Evolutionary conservation across 345 rosid genomes (phyloP).

Genomic region (Populus alba): DNA sequence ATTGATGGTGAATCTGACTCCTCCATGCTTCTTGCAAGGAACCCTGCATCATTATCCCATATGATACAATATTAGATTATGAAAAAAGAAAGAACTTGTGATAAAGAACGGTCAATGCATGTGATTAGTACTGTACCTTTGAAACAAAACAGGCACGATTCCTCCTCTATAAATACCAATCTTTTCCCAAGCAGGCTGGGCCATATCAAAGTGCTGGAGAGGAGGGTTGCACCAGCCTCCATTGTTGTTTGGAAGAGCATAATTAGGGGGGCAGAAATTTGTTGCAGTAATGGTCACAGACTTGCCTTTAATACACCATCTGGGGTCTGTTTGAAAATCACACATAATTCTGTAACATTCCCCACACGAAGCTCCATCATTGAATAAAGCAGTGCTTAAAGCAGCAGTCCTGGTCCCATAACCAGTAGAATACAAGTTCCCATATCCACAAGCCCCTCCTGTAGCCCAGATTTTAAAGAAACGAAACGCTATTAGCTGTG

Average conservation of each 20-base stretch:
- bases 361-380: constrained; percentile 31
- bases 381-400: constrained; percentile 32
- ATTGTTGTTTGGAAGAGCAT: constrained; percentile 55
- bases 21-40: constrained; percentile 74
- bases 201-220: constrained; percentile 91
- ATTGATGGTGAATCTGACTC: constrained; percentile 81
- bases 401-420: constrained; percentile 33
- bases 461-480: background rate
- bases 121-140: constrained; percentile 38
- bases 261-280: constrained; percentile 38
- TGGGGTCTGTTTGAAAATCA: constrained; percentile 21
- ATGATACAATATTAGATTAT: background rate
- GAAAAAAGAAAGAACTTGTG: background rate
- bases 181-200: constrained; percentile 89
- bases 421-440: constrained; percentile 28
- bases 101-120: background rate
- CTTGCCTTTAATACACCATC: constrained; percentile 28
- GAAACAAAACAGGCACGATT: constrained; percentile 76
- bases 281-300: constrained; percentile 30
- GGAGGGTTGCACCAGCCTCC: constrained; percentile 99
- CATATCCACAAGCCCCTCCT: constrained; percentile 39
- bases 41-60: constrained; percentile 45
- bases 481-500: background rate
- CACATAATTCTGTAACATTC: constrained; percentile 27
- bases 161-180: constrained; percentile 84